Conservation (phyloP, 2,329 filamentous ascomycete species). For the Colletotrichum sp. region DNA sequence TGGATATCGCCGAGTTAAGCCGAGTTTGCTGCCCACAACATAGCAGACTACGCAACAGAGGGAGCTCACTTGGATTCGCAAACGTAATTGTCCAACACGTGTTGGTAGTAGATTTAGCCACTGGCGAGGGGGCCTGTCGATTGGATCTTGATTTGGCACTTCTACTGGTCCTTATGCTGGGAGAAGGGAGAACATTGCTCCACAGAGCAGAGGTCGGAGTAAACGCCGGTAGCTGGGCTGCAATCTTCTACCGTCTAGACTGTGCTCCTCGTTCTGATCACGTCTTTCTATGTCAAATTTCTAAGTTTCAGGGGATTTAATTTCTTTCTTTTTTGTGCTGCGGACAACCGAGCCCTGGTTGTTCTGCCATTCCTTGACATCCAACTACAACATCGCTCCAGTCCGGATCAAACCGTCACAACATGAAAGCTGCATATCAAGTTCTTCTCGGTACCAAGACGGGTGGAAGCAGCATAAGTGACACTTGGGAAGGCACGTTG, state of each 20-base stretch:
- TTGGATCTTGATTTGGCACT: background rate
- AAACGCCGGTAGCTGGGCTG: background rate
- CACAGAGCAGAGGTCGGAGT: background rate
- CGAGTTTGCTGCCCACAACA: background rate
- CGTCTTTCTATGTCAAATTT: background rate
- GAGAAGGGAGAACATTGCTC: background rate
- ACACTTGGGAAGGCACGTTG: background rate
- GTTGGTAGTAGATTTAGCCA: background rate
- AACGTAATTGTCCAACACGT: background rate
- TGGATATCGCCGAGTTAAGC: background rate
- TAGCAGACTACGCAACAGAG: background rate
- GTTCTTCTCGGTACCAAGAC: background rate
- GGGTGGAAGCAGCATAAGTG: background rate
- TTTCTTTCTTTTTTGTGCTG: background rate
- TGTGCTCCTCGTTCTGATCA: background rate
- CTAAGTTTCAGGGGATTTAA: background rate
- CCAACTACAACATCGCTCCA: background rate
- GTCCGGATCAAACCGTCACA: background rate
- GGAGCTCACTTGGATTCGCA: background rate
- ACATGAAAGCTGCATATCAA: background rate
- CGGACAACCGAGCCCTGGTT: background rate
- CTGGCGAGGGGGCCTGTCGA: background rate
- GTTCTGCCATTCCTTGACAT: background rate
- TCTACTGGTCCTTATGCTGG: background rate
- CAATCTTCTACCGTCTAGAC: rapidly evolving